Evolutionary conservation across 2,329 filamentous ascomycete species (phyloP).

Genomic region (Colletotrichum sojae): DNA sequence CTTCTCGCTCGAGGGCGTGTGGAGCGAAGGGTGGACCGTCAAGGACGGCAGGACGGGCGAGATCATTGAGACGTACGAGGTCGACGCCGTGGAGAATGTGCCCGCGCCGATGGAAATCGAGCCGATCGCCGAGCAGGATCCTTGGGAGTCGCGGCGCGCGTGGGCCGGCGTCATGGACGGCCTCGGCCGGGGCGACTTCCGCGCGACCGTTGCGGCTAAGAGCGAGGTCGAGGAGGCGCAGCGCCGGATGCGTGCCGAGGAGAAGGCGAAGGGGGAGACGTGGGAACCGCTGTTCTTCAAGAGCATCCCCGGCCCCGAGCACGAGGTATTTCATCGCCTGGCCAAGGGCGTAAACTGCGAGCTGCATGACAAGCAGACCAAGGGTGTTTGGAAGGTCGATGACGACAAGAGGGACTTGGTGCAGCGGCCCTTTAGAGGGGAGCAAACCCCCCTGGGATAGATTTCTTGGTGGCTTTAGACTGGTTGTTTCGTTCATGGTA

Average conservation of each 20-base stretch:
- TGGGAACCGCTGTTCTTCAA: conserved; percentile 60
- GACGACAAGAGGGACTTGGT: conserved; percentile 43
- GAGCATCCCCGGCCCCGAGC: conserved; percentile 45
- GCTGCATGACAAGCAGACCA: conserved; percentile 52
- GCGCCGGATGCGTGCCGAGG: conserved; percentile 78
- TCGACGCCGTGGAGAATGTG: conserved; percentile 52
- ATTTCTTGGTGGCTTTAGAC: neutral
- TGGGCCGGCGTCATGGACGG: conserved; percentile 84
- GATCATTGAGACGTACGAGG: conserved; percentile 52
- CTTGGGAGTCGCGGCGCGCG: conserved; percentile 83
- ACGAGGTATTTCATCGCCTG: conserved; percentile 50
- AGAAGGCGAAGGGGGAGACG: conserved; percentile 64
- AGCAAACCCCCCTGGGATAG: conserved; percentile 49
- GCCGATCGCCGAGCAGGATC: conserved; percentile 79
- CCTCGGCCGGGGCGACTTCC: conserved; percentile 82
- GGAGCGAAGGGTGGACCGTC: conserved; percentile 45
- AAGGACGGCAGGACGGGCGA: conserved; percentile 51
- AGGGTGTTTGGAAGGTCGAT: conserved; percentile 56
- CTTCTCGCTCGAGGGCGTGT: conserved; percentile 40
- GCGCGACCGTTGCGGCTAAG: conserved; percentile 79
- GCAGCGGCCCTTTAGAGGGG: conserved; percentile 51
- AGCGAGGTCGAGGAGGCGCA: conserved; percentile 86
- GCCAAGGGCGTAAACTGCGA: conserved; percentile 47
- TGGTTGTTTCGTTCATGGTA: neutral
- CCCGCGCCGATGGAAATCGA: conserved; percentile 52